Evolutionary conservation across 73 alveolate species (phyloP), one percentile per base, ranked within the genome.

Genomic region (Symbiodinium pilosum): DNA sequence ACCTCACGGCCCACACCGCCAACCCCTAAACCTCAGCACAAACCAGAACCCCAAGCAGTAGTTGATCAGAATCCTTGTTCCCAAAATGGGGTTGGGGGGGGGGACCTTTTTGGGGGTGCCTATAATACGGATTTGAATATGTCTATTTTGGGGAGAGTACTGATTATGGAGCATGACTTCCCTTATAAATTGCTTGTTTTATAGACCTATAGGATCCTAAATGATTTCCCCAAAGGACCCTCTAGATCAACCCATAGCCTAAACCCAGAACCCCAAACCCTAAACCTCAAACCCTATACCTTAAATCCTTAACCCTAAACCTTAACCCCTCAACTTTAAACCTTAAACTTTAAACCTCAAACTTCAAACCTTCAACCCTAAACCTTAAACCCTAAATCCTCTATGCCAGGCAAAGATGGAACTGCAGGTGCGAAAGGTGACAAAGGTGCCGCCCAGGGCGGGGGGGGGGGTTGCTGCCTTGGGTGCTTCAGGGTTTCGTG

Each of bases 361-460:
- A 51, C 68, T 24, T 24, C 21, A 51, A 51, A 51, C 68, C 68
- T 24, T 2, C 1, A 51, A 51, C 12, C 68, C 68, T 24, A 1
- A 2, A 16, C 68, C 68, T 51, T 16, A 51, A 51, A 24, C 68
- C 68, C 28, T 51, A 51, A 51, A 51, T 24, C 68, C 68, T 51
- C 12, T 24, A 51, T 16, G 12, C 68, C 36, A 40, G 95, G 95
- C 47, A 16, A 21, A 14, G 71, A 0, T 21, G 95, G 95, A 38
- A 21, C 14, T 30, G 47, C 44, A 26, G 95, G 95, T 30, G 68
- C 95, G 40, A 56, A 87, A 40, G 95, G 95, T 18, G 86, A 87
- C 43, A 59, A 83, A 87, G 95, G 95, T 59, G 88, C 4, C 18
- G 93, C 77, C 5, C 51, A 18, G 51, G n/a, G 43, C 68, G 68